Evolutionary conservation across 202 grass and related monocot species (phyloP), one percentile per base, ranked within the genome.

Genomic region (Eragrostis tef): DNA sequence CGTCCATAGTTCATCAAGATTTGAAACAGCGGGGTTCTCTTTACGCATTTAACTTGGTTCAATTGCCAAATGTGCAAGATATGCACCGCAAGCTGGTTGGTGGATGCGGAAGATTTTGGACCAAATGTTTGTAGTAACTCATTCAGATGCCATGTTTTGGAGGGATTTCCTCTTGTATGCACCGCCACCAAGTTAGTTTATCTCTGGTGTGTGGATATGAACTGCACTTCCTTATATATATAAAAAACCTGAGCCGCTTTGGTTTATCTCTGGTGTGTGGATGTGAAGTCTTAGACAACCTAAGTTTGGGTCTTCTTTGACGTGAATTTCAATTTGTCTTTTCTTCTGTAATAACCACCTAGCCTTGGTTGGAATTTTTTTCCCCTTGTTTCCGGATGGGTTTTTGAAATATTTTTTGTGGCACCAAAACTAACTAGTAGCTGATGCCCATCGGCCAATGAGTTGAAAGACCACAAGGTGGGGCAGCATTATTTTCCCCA

Each of bases 11-110:
- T 80, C 21, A 5, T 54, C 41, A 3, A 47, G 27, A 31, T 84
- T 84, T 59, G 12, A 52, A 71, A 14, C 9, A 13, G 8, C 15
- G 3, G 17, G 61, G 51, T 58, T 49, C 21, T 60, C 34, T 83
- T 53, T 47, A 58, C 8, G 41, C 11, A 74, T 82, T 44, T 63
- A 34, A 47, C n/a, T 42, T 68, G 39, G 58, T 64, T 73, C 44
- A 47, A 59, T 81, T 73, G 54, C 24, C 2, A 20, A 60, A 46
- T 46, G 39, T 31, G 16, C 11, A 14, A 66, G 11, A n/a, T 56
- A 43, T 36, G 36, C n/a, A 8, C 24, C 39, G 59, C 15, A 17
- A 49, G 54, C 9, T 22, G 22, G 25, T 84, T n/a, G 14, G 15
- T 69, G 39, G 39, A 36, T 22, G 11, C 58, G 24, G 24, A 47